Conservation (phyloP, 1,139 yeast genomes). For the Taphrina communis region DNA sequence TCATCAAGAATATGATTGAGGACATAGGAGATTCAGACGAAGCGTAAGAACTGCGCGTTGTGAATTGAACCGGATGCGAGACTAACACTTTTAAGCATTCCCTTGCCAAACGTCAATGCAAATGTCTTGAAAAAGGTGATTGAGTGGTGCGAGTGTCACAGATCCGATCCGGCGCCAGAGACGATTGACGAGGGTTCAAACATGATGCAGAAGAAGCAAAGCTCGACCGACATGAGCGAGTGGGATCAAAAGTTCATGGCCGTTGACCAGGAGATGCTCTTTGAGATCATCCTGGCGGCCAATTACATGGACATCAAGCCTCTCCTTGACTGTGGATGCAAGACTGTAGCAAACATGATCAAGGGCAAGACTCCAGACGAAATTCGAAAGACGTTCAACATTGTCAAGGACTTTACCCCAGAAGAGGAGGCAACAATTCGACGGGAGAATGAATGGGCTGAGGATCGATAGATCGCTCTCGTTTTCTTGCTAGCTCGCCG, state of each 20-base stretch:
- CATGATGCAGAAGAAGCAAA: constrained; percentile 54
- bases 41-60: neutral
- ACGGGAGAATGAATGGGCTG: constrained; percentile 83
- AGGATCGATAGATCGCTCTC: constrained; percentile 68
- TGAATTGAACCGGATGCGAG: too few relatives aligned
- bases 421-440: constrained; percentile 98
- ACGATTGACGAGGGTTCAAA: constrained; percentile 11
- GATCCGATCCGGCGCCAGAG: constrained; percentile 60
- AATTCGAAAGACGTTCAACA: constrained; percentile 89
- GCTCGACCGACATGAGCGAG: constrained; percentile 65
- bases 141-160: constrained; percentile 98
- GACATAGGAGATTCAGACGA: constrained; percentile 64
- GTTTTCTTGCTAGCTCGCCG: too few relatives aligned
- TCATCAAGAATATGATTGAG: constrained; percentile 87
- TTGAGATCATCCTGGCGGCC: constrained; percentile 90
- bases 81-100: constrained; percentile 81
- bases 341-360: constrained; percentile 97
- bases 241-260: constrained; percentile 97
- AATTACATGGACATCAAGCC: constrained; percentile 94
- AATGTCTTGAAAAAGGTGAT: constrained; percentile 86
- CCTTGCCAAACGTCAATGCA: constrained; percentile 55
- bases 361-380: constrained; percentile 96
- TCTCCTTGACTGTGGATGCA: constrained; percentile 91
- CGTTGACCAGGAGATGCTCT: constrained; percentile 98
- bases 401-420: constrained; percentile 93